Evolutionary conservation across 2,329 filamentous ascomycete genomes (phyloP).

Genomic region (Trichoderma sp.): DNA sequence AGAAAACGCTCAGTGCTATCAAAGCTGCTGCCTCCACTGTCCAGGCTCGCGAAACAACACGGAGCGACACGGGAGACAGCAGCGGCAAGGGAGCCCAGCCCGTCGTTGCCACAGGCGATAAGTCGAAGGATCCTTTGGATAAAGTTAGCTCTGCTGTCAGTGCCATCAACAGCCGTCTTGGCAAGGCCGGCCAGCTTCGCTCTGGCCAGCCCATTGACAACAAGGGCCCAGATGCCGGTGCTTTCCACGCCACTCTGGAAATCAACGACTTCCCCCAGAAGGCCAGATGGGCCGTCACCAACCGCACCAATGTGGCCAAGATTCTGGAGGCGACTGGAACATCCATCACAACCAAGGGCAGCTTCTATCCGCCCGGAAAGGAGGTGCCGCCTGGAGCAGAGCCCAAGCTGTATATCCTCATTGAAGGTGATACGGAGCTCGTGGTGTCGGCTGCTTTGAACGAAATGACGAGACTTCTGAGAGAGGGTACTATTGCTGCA

Average conservation of each 20-base stretch:
- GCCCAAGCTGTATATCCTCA: slow-evolving; percentile 96
- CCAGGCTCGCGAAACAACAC: slow-evolving; percentile 49
- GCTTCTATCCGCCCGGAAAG: slow-evolving; percentile 79
- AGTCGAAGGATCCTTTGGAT: slow-evolving; percentile 69
- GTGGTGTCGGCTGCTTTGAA: slow-evolving; percentile 86
- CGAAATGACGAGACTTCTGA: slow-evolving; percentile 82
- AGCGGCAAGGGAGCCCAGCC: slow-evolving; percentile 45
- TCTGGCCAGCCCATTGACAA: slow-evolving; percentile 96
- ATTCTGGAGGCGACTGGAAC: slow-evolving; percentile 93
- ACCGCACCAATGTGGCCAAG: slow-evolving; percentile 96
- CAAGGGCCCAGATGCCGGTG: slow-evolving; percentile 93
- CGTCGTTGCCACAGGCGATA: slow-evolving; percentile 53
- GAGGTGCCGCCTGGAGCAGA: slow-evolving; percentile 70
- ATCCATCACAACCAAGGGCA: slow-evolving; percentile 96
- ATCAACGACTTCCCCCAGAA: slow-evolving; percentile 99
- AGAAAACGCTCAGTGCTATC: slow-evolving; percentile 64
- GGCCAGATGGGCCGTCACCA: slow-evolving; percentile 97
- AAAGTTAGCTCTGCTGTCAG: slow-evolving; percentile 87
- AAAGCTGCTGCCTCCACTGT: slow-evolving; percentile 59
- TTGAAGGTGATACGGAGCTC: slow-evolving; percentile 94
- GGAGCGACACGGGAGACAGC: slow-evolving; percentile 36
- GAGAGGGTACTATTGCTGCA: slow-evolving; percentile 85
- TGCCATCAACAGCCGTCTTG: slow-evolving; percentile 85
- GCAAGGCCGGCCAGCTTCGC: slow-evolving; percentile 82
- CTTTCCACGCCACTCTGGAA: slow-evolving; percentile 93